Percentiles rank a stretch among this genome's conserved stretches.
phyloP scores from a whole-genome alignment of 805 yeast genomes.

The Ascoidea tarda region DNA sequence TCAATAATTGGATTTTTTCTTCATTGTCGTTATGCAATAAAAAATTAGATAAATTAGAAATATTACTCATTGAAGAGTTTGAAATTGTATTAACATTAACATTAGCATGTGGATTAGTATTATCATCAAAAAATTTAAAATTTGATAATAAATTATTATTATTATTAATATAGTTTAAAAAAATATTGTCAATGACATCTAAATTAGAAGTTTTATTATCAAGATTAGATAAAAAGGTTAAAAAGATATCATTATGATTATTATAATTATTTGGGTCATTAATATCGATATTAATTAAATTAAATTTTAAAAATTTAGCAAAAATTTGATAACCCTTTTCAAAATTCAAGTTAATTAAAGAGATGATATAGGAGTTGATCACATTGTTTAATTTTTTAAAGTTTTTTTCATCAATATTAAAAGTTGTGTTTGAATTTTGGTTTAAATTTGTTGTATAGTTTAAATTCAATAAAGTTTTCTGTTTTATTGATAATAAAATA shows the following conservation, averaged over 20 bases:
- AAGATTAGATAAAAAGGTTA: conserved; percentile 4
- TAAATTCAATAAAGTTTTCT: neutral
- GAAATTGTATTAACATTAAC: too few relatives aligned
- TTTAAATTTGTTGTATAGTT: neutral
- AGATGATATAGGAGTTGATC: conserved; percentile 3
- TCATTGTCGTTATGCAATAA: neutral
- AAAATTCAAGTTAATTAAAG: conserved; percentile 3
- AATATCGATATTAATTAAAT: conserved; percentile 1
- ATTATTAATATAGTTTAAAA: too few relatives aligned
- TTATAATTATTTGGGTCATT: neutral
- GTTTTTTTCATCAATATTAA: conserved; percentile 1
- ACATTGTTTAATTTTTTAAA: conserved; percentile 3
- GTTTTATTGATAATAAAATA: conserved; percentile 2
- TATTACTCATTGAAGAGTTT: neutral
- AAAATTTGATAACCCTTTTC: conserved; percentile 3
- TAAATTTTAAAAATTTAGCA: conserved; percentile 4
- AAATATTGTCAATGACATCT: neutral
- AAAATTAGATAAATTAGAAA: neutral
- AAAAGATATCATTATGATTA: conserved; percentile 2
- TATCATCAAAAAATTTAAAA: too few relatives aligned
- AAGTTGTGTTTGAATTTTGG: neutral
- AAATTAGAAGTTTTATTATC: conserved; percentile 1
- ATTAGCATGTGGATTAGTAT: neutral
- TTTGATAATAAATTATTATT: neutral
- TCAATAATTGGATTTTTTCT: conserved; percentile 1